These are phyloP conservation scores for Coniochaeta ligniaria DNA, from an alignment of 2,329 filamentous ascomycete species.

Conservation along the genomic window DNA sequence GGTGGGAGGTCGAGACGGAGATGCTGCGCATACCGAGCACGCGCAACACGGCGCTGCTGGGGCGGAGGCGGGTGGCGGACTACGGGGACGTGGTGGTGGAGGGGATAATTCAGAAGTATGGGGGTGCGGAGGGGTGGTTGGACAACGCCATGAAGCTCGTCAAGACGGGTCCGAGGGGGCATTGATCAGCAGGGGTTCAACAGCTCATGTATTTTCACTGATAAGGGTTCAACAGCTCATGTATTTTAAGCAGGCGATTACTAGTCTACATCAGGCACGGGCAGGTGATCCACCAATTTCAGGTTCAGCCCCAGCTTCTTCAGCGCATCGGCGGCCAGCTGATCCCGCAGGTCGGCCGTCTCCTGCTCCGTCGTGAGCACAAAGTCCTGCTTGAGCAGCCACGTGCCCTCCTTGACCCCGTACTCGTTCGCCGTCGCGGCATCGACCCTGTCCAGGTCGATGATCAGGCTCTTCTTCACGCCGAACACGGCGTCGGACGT, in stretches of 20 bases:
- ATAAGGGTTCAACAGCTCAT: too few relatives aligned
- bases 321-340: conserved; percentile 59
- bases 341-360: conserved; percentile 57
- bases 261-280: conserved; percentile 63
- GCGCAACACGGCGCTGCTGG: conserved; percentile 75
- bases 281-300: conserved; percentile 69
- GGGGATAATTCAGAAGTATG: conserved; percentile 41
- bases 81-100: conserved; percentile 29
- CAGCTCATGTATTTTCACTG: too few relatives aligned
- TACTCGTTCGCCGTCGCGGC: conserved; percentile 52
- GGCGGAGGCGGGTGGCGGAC: conserved; percentile 38
- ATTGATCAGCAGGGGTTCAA: too few relatives aligned
- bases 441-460: conserved; percentile 49
- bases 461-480: conserved; percentile 72
- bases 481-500: conserved; percentile 81
- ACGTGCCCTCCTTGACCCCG: conserved; percentile 48
- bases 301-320: conserved; percentile 59
- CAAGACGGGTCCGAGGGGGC: conserved; percentile 32
- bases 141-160: conserved; percentile 57
- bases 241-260: too few relatives aligned
- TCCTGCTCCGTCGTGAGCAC: conserved; percentile 68
- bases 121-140: conserved; percentile 49
- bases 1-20: conserved; percentile 73
- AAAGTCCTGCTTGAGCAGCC: conserved; percentile 66
- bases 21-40: conserved; percentile 89